These are phyloP conservation scores for Spizellomyces punctatus DNA, from an alignment of 192 early-diverging fungal species.

Conservation along the genomic window DNA sequence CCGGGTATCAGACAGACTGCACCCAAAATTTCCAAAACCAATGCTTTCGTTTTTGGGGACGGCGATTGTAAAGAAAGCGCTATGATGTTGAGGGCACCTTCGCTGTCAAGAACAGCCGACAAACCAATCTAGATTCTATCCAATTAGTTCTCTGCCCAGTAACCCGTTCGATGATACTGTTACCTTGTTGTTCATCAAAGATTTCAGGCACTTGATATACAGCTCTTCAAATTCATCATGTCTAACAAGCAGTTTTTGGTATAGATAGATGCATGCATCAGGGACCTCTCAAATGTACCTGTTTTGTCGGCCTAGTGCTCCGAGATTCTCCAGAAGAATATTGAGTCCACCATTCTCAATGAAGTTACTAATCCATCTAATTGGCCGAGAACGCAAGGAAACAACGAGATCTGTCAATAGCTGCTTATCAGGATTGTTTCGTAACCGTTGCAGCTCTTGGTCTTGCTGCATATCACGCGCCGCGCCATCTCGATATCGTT, in stretches of 20 bases:
- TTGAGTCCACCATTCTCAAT: constrained; percentile 57
- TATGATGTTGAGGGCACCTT: constrained; percentile 47
- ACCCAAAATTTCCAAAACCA: constrained; percentile 57
- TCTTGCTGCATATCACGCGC: constrained; percentile 42
- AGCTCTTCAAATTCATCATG: constrained; percentile 60
- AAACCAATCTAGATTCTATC: constrained; percentile 40
- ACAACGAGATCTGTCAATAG: constrained; percentile 47
- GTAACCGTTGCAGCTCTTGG: constrained; percentile 46
- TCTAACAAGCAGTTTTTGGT: not conserved
- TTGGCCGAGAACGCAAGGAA: constrained; percentile 48
- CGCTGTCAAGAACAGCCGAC: constrained; percentile 51
- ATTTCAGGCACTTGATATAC: constrained; percentile 59
- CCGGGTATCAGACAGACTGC: constrained; percentile 60
- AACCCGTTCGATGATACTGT: not conserved
- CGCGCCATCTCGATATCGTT: constrained; percentile 46
- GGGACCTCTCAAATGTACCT: constrained; percentile 21
- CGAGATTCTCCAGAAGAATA: constrained; percentile 47
- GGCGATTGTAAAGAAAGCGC: constrained; percentile 53
- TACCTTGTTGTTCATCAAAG: constrained; percentile 60
- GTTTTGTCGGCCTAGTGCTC: constrained; percentile 43
- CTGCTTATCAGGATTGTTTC: constrained; percentile 42
- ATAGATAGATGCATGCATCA: too few relatives aligned
- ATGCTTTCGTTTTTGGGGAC: constrained; percentile 42
- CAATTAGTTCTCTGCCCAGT: not conserved
- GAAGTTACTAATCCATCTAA: constrained; percentile 57